phyloP scores from a whole-genome alignment of 1,284 basidiomycete species.

The Naganishia sp. region DNA sequence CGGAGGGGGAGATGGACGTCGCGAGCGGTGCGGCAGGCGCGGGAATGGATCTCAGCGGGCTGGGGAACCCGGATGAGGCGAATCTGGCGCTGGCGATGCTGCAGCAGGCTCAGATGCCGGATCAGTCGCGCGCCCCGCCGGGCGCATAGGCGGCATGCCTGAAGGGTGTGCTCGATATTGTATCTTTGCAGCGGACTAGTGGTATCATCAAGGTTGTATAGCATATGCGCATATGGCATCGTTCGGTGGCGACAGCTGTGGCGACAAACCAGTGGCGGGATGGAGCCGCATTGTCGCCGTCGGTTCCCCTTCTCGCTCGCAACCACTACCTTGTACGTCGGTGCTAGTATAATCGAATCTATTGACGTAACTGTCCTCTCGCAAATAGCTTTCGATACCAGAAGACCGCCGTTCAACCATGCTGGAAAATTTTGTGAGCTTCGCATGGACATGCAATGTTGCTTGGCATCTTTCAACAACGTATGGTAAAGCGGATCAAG shows the following conservation, averaged over 20 bases:
- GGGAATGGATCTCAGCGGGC: background rate
- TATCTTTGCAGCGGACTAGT: background rate
- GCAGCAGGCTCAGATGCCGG: constrained; percentile 12
- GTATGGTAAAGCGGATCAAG: background rate
- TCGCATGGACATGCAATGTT: too few species aligned
- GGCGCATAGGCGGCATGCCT: constrained; percentile 2
- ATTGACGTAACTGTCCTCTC: too few species aligned
- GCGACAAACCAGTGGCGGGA: background rate
- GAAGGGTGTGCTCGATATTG: background rate
- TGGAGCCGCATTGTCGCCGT: background rate
- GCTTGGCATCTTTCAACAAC: background rate
- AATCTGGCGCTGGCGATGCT: constrained; percentile 12
- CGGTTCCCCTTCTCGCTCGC: too few species aligned
- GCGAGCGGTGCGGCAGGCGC: background rate
- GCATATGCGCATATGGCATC: background rate
- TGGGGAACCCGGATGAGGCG: constrained; percentile 4
- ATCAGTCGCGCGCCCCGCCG: constrained; percentile 19
- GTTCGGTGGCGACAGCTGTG: background rate
- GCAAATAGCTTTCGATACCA: too few species aligned
- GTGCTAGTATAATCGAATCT: too few species aligned
- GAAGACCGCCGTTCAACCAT: too few species aligned
- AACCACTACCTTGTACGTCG: too few species aligned
- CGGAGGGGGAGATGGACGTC: constrained; percentile 1
- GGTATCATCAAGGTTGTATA: constrained; percentile 5
- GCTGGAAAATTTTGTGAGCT: too few species aligned